Evolutionary conservation across 1,284 basidiomycete species (phyloP).

Genomic region (Xerocomus nothofagi): DNA sequence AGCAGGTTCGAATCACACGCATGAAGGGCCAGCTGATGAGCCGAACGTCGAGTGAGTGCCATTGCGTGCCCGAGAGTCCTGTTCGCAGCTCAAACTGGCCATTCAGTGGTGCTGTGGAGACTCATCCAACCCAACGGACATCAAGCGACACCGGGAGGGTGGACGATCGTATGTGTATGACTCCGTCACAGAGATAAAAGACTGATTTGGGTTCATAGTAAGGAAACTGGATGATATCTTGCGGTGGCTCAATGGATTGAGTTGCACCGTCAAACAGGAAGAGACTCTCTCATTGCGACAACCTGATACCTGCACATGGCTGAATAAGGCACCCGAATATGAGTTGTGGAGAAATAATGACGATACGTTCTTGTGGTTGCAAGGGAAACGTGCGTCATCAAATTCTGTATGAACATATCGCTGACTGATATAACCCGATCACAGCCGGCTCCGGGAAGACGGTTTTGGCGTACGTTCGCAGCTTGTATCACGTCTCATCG

Average conservation of each 20-base stretch:
- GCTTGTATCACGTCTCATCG: too few relatives aligned
- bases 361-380: slow-evolving; percentile 1
- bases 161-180: too few relatives aligned
- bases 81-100: not conserved
- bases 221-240: slow-evolving; percentile 4
- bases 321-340: not conserved
- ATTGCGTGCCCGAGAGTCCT: not conserved
- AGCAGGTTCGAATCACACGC: not conserved
- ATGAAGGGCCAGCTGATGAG: not conserved
- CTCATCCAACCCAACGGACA: too few relatives aligned
- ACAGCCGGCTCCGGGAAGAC: slow-evolving; percentile 10
- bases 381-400: slow-evolving; percentile 4
- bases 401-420: not conserved
- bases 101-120: not conserved
- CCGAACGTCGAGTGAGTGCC: not conserved
- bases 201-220: not conserved
- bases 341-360: not conserved
- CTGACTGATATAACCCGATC: not conserved
- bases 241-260: slow-evolving; percentile 6
- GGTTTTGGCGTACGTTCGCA: slow-evolving; percentile 2
- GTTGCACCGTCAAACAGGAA: slow-evolving; percentile 6
- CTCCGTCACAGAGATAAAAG: too few relatives aligned
- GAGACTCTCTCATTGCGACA: slow-evolving; percentile 3
- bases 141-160: too few relatives aligned
- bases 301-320: slow-evolving; percentile 7